Evolutionary conservation across 441 rosid genomes (phyloP).

Genomic region (Mallotus repandus): DNA sequence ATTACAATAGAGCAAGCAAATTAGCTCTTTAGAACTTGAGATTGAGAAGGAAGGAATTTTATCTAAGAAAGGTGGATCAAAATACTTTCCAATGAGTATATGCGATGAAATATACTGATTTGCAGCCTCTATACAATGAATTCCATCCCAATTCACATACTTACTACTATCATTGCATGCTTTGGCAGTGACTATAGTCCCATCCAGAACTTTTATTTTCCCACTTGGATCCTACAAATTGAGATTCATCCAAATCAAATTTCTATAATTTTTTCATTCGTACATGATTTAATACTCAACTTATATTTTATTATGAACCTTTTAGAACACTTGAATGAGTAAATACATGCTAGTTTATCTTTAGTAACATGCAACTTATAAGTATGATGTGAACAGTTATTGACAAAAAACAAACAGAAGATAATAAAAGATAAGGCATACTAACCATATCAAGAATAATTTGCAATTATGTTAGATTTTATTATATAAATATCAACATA

Average conservation of each 20-base stretch:
- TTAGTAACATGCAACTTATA: too few relatives aligned
- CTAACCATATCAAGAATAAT: too few relatives aligned
- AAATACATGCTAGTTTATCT: too few relatives aligned
- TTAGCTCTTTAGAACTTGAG: constrained; percentile 54
- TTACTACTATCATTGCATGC: constrained; percentile 80
- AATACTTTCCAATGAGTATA: constrained; percentile 73
- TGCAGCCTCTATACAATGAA: constrained; percentile 72
- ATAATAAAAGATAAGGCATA: too few relatives aligned
- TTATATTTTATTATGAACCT: too few relatives aligned
- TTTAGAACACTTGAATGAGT: too few relatives aligned
- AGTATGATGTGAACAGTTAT: too few relatives aligned
- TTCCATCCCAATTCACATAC: constrained; percentile 53
- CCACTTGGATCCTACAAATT: constrained; percentile 80
- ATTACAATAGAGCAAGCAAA: constrained; percentile 12
- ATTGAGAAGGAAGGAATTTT: constrained; percentile 24
- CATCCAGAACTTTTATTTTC: constrained; percentile 69
- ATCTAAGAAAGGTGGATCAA: constrained; percentile 79
- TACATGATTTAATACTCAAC: neutral
- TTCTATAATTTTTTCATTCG: neutral
- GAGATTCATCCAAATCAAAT: neutral
- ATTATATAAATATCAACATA: too few relatives aligned
- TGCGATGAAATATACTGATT: constrained; percentile 69
- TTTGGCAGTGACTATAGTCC: constrained; percentile 54
- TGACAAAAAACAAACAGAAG: too few relatives aligned
- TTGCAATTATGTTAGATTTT: too few relatives aligned